Conservation (phyloP, 345 rosid species). For the Durio zibethinus region DNA sequence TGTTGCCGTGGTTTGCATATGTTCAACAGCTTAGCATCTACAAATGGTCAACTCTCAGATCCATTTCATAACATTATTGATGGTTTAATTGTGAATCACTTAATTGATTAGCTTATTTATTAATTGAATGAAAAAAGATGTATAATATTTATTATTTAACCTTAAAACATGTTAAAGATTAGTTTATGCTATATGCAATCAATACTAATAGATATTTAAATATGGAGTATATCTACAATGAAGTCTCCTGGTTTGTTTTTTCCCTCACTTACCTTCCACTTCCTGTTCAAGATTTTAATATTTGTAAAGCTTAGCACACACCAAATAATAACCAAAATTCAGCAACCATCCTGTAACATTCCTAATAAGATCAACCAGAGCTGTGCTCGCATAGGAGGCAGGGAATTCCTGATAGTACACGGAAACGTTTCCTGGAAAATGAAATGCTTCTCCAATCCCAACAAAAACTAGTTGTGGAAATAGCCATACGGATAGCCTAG, state of each 20-base stretch:
- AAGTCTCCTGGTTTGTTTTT: not conserved
- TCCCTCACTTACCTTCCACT: not conserved
- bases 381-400: constrained; percentile 31
- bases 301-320: not conserved
- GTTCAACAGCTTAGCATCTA: no score
- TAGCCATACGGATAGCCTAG: constrained; percentile 33
- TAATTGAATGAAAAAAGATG: no score
- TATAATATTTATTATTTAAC: no score
- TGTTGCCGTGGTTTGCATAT: no score
- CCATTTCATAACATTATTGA: no score
- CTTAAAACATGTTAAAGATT: no score
- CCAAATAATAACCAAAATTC: constrained; percentile 14
- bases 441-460: constrained; percentile 40
- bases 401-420: constrained; percentile 44
- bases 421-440: constrained; percentile 35
- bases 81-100: no score
- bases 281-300: not conserved
- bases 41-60: no score
- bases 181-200: no score
- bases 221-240: no score
- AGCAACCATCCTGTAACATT: constrained; percentile 36
- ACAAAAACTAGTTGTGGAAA: constrained; percentile 36
- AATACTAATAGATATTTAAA: no score
- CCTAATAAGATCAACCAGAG: constrained; percentile 25
- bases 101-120: no score